Conservation (phyloP, 73 alveolate species). For the Diophrys appendiculata region DNA sequence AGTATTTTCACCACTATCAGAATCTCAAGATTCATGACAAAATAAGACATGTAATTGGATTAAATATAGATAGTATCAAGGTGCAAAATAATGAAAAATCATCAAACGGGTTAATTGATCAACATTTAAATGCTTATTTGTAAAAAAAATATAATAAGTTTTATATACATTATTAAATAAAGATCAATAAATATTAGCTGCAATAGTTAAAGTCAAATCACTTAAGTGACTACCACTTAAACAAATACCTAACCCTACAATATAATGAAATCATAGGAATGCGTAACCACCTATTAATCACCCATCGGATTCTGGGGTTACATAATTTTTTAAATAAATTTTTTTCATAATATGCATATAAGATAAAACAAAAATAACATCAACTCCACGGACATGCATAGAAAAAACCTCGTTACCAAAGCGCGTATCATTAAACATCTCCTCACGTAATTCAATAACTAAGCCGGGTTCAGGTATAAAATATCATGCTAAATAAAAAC, state of each 20-base stretch:
- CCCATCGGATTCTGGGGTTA: conserved; percentile 46
- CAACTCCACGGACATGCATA: conserved; percentile 41
- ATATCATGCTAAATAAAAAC: conserved; percentile 40
- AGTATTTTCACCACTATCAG: conserved; percentile 46
- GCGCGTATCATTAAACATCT: conserved; percentile 49
- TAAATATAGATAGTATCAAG: conserved; percentile 34
- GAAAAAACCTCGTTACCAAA: conserved; percentile 36
- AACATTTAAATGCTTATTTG: conserved; percentile 38
- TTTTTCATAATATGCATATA: conserved; percentile 34
- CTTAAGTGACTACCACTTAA: conserved; percentile 47
- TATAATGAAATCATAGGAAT: conserved; percentile 44
- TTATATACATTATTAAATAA: conserved; percentile 29
- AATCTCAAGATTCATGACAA: conserved; percentile 56
- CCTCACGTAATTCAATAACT: conserved; percentile 39
- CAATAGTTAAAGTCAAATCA: conserved; percentile 44
- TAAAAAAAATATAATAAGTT: conserved; percentile 38
- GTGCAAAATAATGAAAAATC: conserved; percentile 39
- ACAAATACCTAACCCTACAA: conserved; percentile 48
- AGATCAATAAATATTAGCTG: conserved; percentile 39
- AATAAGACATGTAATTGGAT: conserved; percentile 35
- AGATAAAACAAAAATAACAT: conserved; percentile 29
- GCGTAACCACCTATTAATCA: conserved; percentile 53
- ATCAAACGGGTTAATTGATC: conserved; percentile 35
- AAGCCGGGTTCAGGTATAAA: conserved; percentile 50
- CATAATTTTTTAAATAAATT: conserved; percentile 33